Conservation (phyloP, 495 filamentous ascomycete genomes). For the Cetradonia linearis region DNA sequence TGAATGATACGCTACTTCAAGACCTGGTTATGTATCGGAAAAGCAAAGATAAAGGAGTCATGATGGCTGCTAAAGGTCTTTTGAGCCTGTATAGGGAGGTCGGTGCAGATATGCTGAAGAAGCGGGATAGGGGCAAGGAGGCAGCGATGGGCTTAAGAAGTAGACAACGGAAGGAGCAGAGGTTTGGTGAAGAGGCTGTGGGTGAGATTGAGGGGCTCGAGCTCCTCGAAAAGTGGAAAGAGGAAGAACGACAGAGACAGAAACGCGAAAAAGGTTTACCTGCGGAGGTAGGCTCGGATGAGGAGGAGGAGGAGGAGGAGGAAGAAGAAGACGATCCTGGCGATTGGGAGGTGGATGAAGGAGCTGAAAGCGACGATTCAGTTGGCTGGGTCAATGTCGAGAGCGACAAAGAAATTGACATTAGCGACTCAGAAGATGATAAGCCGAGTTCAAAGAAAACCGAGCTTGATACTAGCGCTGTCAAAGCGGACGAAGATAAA, state of each 20-base stretch:
- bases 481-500: conserved; percentile 19
- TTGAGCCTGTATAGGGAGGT: conserved; percentile 85
- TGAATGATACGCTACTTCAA: conserved; percentile 91
- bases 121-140: conserved; percentile 82
- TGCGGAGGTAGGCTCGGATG: conserved; percentile 45
- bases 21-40: conserved; percentile 93
- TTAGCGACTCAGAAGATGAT: conserved; percentile 63
- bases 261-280: conserved; percentile 52
- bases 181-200: conserved; percentile 66
- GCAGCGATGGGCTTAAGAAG: conserved; percentile 72
- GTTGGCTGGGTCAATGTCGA: conserved; percentile 89
- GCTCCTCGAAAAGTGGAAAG: conserved; percentile 85
- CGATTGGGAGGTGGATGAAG: conserved; percentile 76
- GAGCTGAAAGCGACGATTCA: conserved; percentile 61
- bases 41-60: conserved; percentile 93
- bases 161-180: conserved; percentile 56
- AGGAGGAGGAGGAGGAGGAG: conserved; percentile 45
- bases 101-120: conserved; percentile 78
- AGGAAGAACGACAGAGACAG: conserved; percentile 69
- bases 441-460: conserved; percentile 54
- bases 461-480: conserved; percentile 20
- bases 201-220: conserved; percentile 91
- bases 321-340: conserved; percentile 64
- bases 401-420: conserved; percentile 68
- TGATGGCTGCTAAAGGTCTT: conserved; percentile 92